Conservation (phyloP, 2,329 filamentous ascomycete species). For the Lachnellula cervina region DNA sequence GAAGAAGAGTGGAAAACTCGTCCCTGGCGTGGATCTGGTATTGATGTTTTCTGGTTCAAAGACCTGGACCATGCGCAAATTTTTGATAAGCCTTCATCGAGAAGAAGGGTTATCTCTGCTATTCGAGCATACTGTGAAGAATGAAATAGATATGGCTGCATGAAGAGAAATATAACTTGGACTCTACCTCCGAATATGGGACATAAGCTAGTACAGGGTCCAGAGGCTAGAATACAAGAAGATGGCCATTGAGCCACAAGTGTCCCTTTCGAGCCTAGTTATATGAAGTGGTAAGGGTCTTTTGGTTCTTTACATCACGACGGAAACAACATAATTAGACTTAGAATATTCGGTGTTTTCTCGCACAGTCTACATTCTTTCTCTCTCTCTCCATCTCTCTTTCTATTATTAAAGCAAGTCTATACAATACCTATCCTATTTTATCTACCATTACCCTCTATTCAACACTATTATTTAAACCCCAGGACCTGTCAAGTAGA, state of each 20-base stretch:
- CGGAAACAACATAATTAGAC: too few relatives aligned
- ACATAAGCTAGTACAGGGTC: not conserved
- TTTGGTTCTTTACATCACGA: too few relatives aligned
- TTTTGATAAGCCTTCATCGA: slow-evolving; percentile 37
- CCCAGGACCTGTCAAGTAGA: not conserved
- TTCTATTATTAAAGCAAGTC: too few relatives aligned
- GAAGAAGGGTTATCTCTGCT: slow-evolving; percentile 31
- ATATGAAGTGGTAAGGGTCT: too few relatives aligned
- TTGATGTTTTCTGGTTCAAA: slow-evolving; percentile 50
- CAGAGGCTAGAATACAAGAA: too few relatives aligned
- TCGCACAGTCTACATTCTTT: too few relatives aligned
- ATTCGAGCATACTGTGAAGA: slow-evolving; percentile 28
- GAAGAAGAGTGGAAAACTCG: slow-evolving; percentile 30
- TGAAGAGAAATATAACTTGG: not conserved
- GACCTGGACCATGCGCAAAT: slow-evolving; percentile 53
- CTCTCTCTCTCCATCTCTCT: too few relatives aligned
- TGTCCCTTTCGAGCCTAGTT: too few relatives aligned
- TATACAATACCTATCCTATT: not conserved
- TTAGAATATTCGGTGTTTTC: too few relatives aligned
- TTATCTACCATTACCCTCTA: not conserved
- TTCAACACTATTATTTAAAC: not conserved
- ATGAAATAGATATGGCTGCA: not conserved
- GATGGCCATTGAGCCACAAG: too few relatives aligned
- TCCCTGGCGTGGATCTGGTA: slow-evolving; percentile 30
- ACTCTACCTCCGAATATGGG: not conserved